Percentiles rank a stretch among this genome's conserved stretches.
Evolutionary conservation across 1,139 yeast genomes (phyloP).

Genomic region (Wickerhamiella infanticola): DNA sequence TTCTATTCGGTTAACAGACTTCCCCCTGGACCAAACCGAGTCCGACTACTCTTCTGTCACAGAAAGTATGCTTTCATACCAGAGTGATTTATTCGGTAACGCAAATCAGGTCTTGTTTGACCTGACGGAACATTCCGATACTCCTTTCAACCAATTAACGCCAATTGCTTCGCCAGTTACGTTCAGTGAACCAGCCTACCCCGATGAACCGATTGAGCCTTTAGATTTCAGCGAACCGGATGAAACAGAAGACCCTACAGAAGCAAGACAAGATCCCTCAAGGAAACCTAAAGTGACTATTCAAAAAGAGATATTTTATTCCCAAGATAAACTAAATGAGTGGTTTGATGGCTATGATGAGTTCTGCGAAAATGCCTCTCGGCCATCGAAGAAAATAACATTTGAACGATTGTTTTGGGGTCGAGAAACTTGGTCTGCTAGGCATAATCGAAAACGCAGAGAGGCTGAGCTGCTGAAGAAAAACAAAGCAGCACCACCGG

Average conservation of each 20-base stretch:
- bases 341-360: not conserved
- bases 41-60: not conserved
- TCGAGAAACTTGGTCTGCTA: not conserved
- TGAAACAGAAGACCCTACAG: too few species aligned
- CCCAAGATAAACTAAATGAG: not conserved
- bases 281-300: too few species aligned
- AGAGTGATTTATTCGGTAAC: not conserved
- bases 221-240: too few species aligned
- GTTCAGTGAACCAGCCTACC: too few species aligned
- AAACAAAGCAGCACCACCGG: too few species aligned
- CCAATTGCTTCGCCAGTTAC: too few species aligned
- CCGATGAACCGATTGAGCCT: too few species aligned
- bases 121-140: not conserved
- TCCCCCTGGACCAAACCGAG: not conserved
- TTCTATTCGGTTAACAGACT: not conserved
- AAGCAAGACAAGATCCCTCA: too few species aligned
- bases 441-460: too few species aligned
- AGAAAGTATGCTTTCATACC: not conserved
- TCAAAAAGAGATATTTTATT: too few species aligned
- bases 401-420: not conserved
- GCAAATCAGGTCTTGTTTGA: not conserved
- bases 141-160: too few species aligned
- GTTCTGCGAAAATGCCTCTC: not conserved
- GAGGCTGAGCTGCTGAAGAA: too few species aligned
- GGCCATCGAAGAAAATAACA: not conserved